Evolutionary conservation across 495 filamentous ascomycete species (phyloP), one percentile per base, ranked within the genome.

Genomic region (Tuber melanosporum): DNA sequence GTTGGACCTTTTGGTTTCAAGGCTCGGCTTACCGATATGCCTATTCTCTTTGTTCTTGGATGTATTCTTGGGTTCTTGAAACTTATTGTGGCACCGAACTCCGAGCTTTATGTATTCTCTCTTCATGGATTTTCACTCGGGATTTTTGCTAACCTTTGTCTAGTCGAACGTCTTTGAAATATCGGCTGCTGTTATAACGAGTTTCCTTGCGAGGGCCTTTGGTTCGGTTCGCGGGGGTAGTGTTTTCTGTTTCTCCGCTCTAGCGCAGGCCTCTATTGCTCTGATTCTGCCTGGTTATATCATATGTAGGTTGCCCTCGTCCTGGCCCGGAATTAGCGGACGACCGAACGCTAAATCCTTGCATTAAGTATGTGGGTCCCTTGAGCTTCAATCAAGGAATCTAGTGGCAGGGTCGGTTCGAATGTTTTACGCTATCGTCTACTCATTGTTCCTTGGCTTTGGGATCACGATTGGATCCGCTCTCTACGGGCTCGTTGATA

Each of bases 341-440:
- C 75, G 8, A 36, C 43, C 39, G 14, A 6, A 32, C 17, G 14
- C 57, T 66, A 26, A 66, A 26, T 8, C 57, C 26, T 3, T 0
- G 26, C 36, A n/a, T 83, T 83, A 81, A 86, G 83, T 97, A 71
- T 94, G 92, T 83, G 92, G 91, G 12, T 91, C 90, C 71, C 88
- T 98, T 44, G 95, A 98, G 84, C 89, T 98, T 0, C 95, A 98
- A 83, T 95, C 92, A 14, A 88, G 89, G 73, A 91, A 91, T 76
- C 91, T 98, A 71, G 91, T 98, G 8, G 93, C 95, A 26, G 95
- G 95, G 2, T 94, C 93, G 9, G 92, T 97, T 17, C 92, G 95
- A 71, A 94, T 98, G 91, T 93, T 98, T 9, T 97, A 98, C 79
- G 93, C 95, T 12, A 92, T 98, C 74, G 95, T 98, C 45, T 98